phyloP scores from a whole-genome alignment of 495 filamentous ascomycete genomes.

The Niebla homalea region DNA sequence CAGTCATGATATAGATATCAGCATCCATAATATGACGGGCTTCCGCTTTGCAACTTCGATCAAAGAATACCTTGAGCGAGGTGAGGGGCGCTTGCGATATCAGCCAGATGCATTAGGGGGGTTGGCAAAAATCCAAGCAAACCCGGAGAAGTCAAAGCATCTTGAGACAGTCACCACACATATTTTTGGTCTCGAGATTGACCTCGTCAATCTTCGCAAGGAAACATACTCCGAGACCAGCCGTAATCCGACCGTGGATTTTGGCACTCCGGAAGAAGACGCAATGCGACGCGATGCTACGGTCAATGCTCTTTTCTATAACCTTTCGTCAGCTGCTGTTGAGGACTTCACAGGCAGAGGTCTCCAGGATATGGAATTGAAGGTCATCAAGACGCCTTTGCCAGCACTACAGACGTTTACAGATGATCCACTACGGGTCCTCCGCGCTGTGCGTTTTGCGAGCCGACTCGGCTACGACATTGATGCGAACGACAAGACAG shows the following conservation, averaged over 20 bases:
- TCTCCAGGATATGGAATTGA: constrained; percentile 54
- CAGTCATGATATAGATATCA: constrained; percentile 89
- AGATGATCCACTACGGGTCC: constrained; percentile 85
- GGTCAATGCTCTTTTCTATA: constrained; percentile 93
- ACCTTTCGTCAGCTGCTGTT: constrained; percentile 57
- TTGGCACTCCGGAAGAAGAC: constrained; percentile 83
- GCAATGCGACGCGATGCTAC: constrained; percentile 84
- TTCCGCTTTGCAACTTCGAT: constrained; percentile 60
- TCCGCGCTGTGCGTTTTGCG: constrained; percentile 81
- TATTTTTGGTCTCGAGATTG: constrained; percentile 78
- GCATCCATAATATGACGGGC: constrained; percentile 91
- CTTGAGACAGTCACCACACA: constrained; percentile 81
- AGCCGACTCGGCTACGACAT: constrained; percentile 71
- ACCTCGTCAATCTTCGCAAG: constrained; percentile 87
- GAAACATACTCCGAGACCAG: constrained; percentile 80
- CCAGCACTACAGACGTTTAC: constrained; percentile 86
- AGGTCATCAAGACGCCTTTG: constrained; percentile 72
- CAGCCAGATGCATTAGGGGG: constrained; percentile 36
- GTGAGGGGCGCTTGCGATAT: constrained; percentile 31
- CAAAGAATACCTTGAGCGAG: constrained; percentile 42
- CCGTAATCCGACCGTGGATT: constrained; percentile 84
- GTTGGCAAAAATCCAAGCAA: constrained; percentile 67
- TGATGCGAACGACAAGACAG: constrained; percentile 46
- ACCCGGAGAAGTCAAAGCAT: constrained; percentile 97
- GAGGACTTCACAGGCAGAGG: constrained; percentile 77